Evolutionary conservation across 1,284 basidiomycete genomes (phyloP), one percentile per base, ranked within the genome.

Genomic region (Pterulicium gracile): DNA sequence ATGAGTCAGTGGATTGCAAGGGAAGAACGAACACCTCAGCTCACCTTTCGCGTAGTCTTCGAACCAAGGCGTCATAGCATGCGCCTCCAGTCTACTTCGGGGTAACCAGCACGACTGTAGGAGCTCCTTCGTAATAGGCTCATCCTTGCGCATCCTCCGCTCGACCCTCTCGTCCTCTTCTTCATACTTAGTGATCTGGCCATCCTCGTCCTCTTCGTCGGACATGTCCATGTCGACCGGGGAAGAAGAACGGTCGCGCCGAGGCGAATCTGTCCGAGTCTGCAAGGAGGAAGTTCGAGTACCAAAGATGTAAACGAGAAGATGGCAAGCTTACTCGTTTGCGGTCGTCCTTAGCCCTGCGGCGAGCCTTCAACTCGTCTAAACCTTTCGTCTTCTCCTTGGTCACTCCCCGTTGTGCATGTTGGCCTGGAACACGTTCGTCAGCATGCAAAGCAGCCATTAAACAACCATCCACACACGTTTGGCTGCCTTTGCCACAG

Each of bases 311-410:
- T 45, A 42, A 20, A 27, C 19, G n/a, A 43, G 23, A n/a, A 46
- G 23, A 24, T 21, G 20, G 20, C 42, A 54, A 17, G 19, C 75
- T 49, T 60, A 86, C 82, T 50, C 76, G 72, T 58, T 79, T 81
- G 63, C 78, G 79, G 58, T 88, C 83, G 51, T 81, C 83, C 59
- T 86, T 87, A 3, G 84, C 85, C 57, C 80, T 88, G 39, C 92
- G 72, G 56, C 73, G 82, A 14, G 82, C 87, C 64, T 85, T 92
- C 19, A 93, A 69, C 60, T 91, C 88, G 48, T 86, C 85, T 19
- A 94, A 72, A 54, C 85, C 88, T 42, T 73, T 73, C 3, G 72
- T 71, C 66, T 93, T 93, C 64, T 91, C 87, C 57, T 87, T 89
- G 1, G 86, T 86, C 3, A 82, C 79, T 12, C 88, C 88, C 17